These are phyloP conservation scores for Leishmania lainsoni DNA, from an alignment of 208 protist genomes.

Conservation along the genomic window DNA sequence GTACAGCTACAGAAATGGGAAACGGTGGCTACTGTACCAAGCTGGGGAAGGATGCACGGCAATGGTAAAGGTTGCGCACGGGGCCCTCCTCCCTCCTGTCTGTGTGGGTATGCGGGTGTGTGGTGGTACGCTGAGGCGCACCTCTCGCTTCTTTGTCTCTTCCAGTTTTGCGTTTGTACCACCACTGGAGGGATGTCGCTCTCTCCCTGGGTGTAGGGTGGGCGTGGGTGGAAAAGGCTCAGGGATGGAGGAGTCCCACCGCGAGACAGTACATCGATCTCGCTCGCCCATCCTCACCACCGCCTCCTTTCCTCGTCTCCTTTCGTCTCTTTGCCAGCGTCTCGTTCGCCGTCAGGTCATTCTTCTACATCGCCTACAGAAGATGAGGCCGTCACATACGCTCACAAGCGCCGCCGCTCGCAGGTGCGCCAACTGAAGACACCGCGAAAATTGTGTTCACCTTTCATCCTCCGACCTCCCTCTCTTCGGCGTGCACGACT, in stretches of 20 bases:
- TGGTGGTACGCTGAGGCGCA: background rate
- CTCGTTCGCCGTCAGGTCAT: background rate
- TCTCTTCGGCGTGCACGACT: background rate
- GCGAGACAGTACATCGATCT: background rate
- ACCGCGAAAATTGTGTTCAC: background rate
- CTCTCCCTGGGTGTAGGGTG: too few species aligned
- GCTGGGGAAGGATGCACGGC: background rate
- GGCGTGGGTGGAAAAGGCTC: background rate
- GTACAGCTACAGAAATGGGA: background rate
- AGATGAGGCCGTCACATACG: background rate
- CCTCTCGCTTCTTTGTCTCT: background rate
- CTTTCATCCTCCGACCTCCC: background rate
- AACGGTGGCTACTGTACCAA: background rate
- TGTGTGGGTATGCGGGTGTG: too few species aligned
- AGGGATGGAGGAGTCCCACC: background rate
- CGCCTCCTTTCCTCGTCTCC: background rate
- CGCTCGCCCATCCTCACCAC: background rate
- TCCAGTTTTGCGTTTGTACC: background rate
- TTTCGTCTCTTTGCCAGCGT: background rate
- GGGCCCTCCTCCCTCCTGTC: too few species aligned
- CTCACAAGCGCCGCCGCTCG: background rate
- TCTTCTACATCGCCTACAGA: background rate
- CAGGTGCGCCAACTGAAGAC: too few species aligned
- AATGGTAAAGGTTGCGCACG: background rate
- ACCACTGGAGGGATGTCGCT: background rate